Evolutionary conservation across 2,329 filamentous ascomycete species (phyloP), one percentile per base, ranked within the genome.

Genomic region (Aciculosporium take): DNA sequence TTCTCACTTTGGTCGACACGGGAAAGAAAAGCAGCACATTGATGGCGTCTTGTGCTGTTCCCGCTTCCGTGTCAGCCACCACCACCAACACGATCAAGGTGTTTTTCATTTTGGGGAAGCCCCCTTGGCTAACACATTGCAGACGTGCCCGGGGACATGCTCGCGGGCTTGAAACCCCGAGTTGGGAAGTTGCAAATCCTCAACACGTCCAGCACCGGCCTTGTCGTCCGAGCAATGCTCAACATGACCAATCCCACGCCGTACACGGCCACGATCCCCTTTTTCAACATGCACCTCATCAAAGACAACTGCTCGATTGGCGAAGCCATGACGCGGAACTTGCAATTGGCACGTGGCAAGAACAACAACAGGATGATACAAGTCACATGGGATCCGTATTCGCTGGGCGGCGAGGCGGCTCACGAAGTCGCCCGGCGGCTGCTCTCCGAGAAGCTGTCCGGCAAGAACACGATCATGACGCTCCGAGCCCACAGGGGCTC

Each of bases 211-310:
- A 65, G 72, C 28, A 76, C 76, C 3, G 82, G 82, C 3, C 67
- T 95, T 36, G 76, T 72, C 17, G 63, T 96, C 28, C 69, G 78
- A 53, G 82, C 84, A 12, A 63, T 68, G 30, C 70, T 94, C 53
- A 94, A 91, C 55, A 71, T 94, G 45, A 93, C 84, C 4, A 98
- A 98, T 54, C 88, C 89, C 1, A 94, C 88, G 0, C 72, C 79
- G 4, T 95, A 96, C 58, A 79, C 84, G 4, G 88, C 86, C 4
- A 68, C 67, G 2, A 68, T 96, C n/a, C 89, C 89, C 2, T 89
- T 78, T 47, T 62, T 85, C 48, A 87, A 82, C 55, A 71, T 94
- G 33, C 76, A 87, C 46, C 63, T 96, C 32, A 58, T 84, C 24
- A 78, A 76, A 51, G 88, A 93, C 51, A 76, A 71, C 9, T 80